Evolutionary conservation across 768 basidiomycete genomes (phyloP).

Genomic region (Dentipellis sp.): DNA sequence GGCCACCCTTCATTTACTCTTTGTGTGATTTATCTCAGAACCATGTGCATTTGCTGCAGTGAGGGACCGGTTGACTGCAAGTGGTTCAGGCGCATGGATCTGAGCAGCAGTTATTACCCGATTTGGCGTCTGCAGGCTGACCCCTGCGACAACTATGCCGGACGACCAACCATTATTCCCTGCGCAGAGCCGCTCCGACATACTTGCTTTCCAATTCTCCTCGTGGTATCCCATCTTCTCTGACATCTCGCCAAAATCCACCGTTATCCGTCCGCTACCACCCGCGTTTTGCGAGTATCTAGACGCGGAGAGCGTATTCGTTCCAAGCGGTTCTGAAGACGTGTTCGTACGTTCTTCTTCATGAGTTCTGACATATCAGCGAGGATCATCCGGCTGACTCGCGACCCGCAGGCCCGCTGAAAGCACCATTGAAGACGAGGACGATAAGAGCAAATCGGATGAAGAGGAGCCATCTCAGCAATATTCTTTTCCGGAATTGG

Average conservation of each 20-base stretch:
- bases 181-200: conserved; percentile 34
- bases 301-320: conserved; percentile 73
- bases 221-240: conserved; percentile 76
- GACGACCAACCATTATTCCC: conserved; percentile 36
- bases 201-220: conserved; percentile 74
- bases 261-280: conserved; percentile 60
- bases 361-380: background rate
- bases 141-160: background rate
- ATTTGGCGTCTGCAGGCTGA: too few relatives aligned
- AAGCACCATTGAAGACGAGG: conserved; percentile 44
- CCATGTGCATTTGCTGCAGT: too few relatives aligned
- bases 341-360: conserved; percentile 34
- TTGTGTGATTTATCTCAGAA: background rate
- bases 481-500: conserved; percentile 79
- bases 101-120: too few relatives aligned
- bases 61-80: too few relatives aligned
- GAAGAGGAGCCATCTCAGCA: conserved; percentile 25
- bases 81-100: too few relatives aligned
- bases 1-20: background rate
- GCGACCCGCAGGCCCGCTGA: conserved; percentile 33
- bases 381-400: background rate
- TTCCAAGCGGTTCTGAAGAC: conserved; percentile 78
- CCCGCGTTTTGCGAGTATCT: conserved; percentile 62
- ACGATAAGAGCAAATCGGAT: conserved; percentile 33
- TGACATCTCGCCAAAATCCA: conserved; percentile 58